Evolutionary conservation across 768 basidiomycete genomes (phyloP), one percentile per base, ranked within the genome.

Genomic region (Tephrocybe sp.): DNA sequence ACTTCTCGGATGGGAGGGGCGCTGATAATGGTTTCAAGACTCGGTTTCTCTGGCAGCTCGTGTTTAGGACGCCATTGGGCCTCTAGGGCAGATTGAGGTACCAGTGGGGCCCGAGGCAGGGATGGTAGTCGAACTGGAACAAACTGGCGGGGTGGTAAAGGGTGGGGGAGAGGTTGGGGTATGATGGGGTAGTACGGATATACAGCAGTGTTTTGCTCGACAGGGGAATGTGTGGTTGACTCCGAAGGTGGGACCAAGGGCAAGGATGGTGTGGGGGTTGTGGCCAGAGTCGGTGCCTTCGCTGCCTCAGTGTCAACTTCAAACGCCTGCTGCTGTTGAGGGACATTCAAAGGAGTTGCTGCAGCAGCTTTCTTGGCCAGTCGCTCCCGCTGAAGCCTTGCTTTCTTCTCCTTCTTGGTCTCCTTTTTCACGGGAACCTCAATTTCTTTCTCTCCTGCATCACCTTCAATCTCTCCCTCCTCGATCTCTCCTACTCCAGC

Each of bases 391-490:
- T 49, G 52, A 22, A 65, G 49, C 36, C 61, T 49, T 0, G 53
- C 58, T 44, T 67, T 64, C 49, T 54, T 65, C 59, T 64, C 58
- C 52, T 61, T 66, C 61, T 64, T 70, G 25, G 59, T 64, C 57
- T 66, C 64, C 51, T 61, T 65, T 53, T 59, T 64, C 25, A 57
- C 53, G 8, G 53, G 56, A 9, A 52, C 49, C 36, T 55, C 56
- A 21, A 56, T 42, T 18, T 55, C 59, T 31, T 52, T 42, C 44
- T 63, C 66, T 19, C 48, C 65, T 25, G 55, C 65, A 44, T 73
- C 74, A 2, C 65, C 74, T 44, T 74, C 73, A 42, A 77, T 77
- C 55, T 77, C 77, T 2, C 75, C 76, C 52, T 77, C 75, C 54
- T 77, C 76, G 15, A 76, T 69, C 58, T 78, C 76, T 4, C 71